Base-by-base conservation (phyloP, 768 basidiomycete genomes). In the Suillus subluteus region DNA sequence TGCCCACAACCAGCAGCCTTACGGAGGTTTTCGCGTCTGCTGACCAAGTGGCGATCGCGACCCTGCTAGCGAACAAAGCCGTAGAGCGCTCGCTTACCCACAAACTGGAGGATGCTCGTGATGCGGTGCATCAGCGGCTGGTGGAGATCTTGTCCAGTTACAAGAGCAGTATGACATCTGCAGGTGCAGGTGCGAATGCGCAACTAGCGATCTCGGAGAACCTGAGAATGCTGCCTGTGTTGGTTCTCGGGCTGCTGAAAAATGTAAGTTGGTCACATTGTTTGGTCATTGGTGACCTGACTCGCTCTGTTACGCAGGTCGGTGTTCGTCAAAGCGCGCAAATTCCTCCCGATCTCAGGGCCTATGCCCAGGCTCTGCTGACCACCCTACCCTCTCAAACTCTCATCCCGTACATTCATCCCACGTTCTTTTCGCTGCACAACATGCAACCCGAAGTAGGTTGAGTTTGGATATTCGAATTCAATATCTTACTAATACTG, bases 141-240 rank as follows among this genome's bases (percentile, higher is more conserved):
- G 88, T 93, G 48, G 94, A 96, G 62, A 88, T 97, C 62, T 80
- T 98, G 41, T 83, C 88, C 21, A 89, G 93, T 13, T 98, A 96
- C 84, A 99, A 98, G 86, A 88, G 89, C 52, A 97, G 94, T 68
- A 98, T 98, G 92, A 99, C 97, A 13, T 89, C 94, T 30, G 91
- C 92, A 4, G 96, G 95, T 18, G 89, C 92, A 1, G 96, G 96
- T 30, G 96, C 98, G 1, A 96, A 94, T 70, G 96, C 96, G 9
- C 95, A 97, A 74, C 81, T 99, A 66, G 92, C 96, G 15, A 87
- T 96, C 67, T 89, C 92, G 6, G 96, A 97, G 70, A 99, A 99
- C 78, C 73, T 99, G 83, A 95, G 94, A 84, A 91, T 96, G 88
- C 80, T 99, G 48, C 98, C 98, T 3, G 88, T 98, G 30, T 80